Evolutionary conservation across 805 yeast genomes (phyloP).

Genomic region (Helenozyma baotianmanensis): DNA sequence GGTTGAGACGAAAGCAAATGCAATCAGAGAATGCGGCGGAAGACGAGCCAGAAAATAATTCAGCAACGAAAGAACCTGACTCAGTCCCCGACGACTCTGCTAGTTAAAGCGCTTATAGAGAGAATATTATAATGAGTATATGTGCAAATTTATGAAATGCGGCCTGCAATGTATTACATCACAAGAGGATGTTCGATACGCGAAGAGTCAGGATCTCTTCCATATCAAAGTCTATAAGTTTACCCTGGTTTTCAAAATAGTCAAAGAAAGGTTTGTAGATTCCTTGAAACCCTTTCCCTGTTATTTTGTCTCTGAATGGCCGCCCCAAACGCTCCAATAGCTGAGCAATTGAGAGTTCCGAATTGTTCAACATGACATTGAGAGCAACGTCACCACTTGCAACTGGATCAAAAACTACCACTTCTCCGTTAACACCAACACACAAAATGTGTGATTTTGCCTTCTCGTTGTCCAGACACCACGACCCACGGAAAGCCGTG

Average conservation of each 20-base stretch:
- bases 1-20: slow-evolving; percentile 13
- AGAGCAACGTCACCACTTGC: too few relatives aligned
- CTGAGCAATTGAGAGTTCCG: slow-evolving; percentile 10
- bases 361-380: too few relatives aligned
- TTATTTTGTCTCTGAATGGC: slow-evolving; percentile 33
- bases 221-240: slow-evolving; percentile 33
- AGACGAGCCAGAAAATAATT: too few relatives aligned
- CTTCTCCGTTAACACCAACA: slow-evolving; percentile 38
- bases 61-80: too few relatives aligned
- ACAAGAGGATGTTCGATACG: slow-evolving; percentile 2
- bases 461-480: slow-evolving; percentile 13
- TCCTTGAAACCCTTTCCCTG: slow-evolving; percentile 37
- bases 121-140: background rate
- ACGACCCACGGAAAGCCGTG: slow-evolving; percentile 18
- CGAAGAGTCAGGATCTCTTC: slow-evolving; percentile 18
- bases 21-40: too few relatives aligned
- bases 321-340: slow-evolving; percentile 21
- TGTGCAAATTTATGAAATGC: background rate
- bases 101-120: too few relatives aligned
- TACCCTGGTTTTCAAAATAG: slow-evolving; percentile 19
- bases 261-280: slow-evolving; percentile 34
- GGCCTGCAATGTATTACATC: background rate
- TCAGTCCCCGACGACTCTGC: too few relatives aligned
- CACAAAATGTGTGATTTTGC: slow-evolving; percentile 14
- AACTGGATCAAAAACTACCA: slow-evolving; percentile 14